Percentiles rank a stretch among this genome's conserved stretches.
Conservation (phyloP, 768 basidiomycete species). For the Dentipellis sp. region DNA sequence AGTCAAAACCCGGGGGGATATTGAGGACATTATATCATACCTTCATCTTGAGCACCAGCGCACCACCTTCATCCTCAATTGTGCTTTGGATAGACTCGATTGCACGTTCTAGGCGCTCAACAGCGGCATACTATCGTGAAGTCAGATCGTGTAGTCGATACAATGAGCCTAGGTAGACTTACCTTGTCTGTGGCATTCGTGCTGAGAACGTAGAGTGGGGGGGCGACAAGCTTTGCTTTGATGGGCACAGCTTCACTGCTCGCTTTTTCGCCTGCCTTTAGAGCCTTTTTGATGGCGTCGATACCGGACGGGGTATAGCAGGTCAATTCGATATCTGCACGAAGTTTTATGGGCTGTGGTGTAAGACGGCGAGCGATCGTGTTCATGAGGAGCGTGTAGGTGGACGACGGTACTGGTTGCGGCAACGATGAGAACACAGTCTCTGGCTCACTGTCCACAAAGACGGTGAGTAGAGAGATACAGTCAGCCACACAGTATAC, state of each 20-base stretch:
- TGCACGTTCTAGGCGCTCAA: conserved; percentile 88
- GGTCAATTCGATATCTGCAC: conserved; percentile 95
- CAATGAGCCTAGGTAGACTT: conserved; percentile 8
- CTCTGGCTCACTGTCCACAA: conserved; percentile 57
- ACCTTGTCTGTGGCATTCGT: conserved; percentile 97
- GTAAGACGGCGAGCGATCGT: conserved; percentile 94
- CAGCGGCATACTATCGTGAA: conserved; percentile 61
- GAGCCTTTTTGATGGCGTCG: conserved; percentile 90
- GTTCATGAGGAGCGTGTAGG: conserved; percentile 52
- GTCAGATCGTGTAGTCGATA: no score
- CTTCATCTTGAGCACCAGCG: conserved; percentile 93
- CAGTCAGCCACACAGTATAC: conserved; percentile 19
- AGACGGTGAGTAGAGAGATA: conserved; percentile 1
- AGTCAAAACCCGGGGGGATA: no score
- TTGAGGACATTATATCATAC: conserved; percentile 37
- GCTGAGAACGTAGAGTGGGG: conserved; percentile 90
- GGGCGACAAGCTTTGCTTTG: conserved; percentile 94
- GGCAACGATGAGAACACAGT: conserved; percentile 70
- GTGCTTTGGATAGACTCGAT: conserved; percentile 83
- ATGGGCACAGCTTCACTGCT: conserved; percentile 90
- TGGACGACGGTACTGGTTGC: conserved; percentile 45
- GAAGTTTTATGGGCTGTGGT: conserved; percentile 97
- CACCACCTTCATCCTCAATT: conserved; percentile 81
- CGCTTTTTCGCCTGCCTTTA: conserved; percentile 80
- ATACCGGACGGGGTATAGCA: conserved; percentile 95